These are phyloP conservation scores for Lepiota subincarnata DNA, from an alignment of 768 basidiomycete species.

Conservation along the genomic window DNA sequence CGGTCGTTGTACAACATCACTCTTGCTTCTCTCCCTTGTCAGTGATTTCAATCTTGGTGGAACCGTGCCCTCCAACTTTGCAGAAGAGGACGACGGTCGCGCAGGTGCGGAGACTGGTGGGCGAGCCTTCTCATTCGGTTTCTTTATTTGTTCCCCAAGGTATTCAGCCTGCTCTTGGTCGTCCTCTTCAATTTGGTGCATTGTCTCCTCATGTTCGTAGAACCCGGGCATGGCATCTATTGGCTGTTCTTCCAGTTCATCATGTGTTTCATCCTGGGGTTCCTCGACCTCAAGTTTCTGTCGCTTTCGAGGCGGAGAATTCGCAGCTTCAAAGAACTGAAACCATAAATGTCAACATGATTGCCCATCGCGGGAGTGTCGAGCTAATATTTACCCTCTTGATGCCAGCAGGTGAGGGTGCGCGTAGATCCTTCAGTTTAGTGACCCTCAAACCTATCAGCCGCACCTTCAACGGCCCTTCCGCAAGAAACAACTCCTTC, in stretches of 20 bases:
- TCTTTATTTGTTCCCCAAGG: neutral
- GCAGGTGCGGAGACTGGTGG: slow-evolving; percentile 24
- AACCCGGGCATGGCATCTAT: slow-evolving; percentile 49
- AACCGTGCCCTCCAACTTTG: neutral
- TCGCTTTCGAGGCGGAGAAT: slow-evolving; percentile 12
- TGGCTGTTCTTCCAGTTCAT: slow-evolving; percentile 21
- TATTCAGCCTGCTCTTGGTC: slow-evolving; percentile 18
- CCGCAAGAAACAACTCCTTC: slow-evolving; percentile 74
- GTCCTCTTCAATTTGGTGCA: slow-evolving; percentile 20
- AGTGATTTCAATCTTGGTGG: neutral
- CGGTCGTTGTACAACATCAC: slow-evolving; percentile 16
- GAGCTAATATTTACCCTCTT: slow-evolving; percentile 51
- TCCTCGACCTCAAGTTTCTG: slow-evolving; percentile 24
- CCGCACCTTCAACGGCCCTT: slow-evolving; percentile 74
- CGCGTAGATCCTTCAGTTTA: slow-evolving; percentile 79
- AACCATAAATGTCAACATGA: neutral
- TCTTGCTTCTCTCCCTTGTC: slow-evolving; percentile 18
- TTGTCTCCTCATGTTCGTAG: slow-evolving; percentile 47
- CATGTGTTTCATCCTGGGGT: slow-evolving; percentile 17
- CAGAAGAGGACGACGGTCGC: slow-evolving; percentile 10
- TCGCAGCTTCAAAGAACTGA: slow-evolving; percentile 56
- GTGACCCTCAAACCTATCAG: slow-evolving; percentile 87
- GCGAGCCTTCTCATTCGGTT: slow-evolving; percentile 12
- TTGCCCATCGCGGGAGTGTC: neutral
- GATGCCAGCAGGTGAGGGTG: slow-evolving; percentile 51